A percentile compares a stretch with the other conserved stretches of the same genome.
These are phyloP conservation scores for Lecanicillium sp. DNA, from an alignment of 2,329 filamentous ascomycete genomes.

Conservation along the genomic window DNA sequence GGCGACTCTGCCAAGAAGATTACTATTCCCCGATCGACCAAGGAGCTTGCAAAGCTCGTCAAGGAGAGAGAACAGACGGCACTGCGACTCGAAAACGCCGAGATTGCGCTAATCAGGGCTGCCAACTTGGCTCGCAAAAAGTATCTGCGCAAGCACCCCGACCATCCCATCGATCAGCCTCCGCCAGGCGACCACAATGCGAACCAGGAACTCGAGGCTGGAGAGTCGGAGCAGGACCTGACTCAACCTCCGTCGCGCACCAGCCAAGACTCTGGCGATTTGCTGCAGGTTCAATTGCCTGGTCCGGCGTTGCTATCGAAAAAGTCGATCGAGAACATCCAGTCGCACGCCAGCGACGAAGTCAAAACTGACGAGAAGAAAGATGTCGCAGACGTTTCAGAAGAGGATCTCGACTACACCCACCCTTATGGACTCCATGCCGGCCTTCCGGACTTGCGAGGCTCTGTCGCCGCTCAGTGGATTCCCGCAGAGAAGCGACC, in stretches of 20 bases:
- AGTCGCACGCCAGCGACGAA: conserved; percentile 4
- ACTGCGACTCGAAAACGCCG: conserved; percentile 75
- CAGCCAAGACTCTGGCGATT: conserved; percentile 1
- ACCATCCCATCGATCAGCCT: conserved; percentile 4
- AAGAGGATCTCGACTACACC: conserved; percentile 24
- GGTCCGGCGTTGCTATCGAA: conserved; percentile 4
- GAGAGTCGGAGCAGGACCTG: conserved; percentile 1
- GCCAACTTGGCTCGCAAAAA: conserved; percentile 68
- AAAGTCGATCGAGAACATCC: conserved; percentile 4
- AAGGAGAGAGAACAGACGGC: conserved; percentile 74
- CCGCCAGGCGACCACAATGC: not conserved
- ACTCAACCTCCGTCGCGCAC: not conserved
- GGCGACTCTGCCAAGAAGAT: conserved; percentile 73
- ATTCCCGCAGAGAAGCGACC: conserved; percentile 67
- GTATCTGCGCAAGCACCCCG: conserved; percentile 13
- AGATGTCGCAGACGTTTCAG: conserved; percentile 3
- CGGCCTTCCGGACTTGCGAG: conserved; percentile 31
- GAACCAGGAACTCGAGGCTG: conserved; percentile 1
- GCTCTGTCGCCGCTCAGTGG: conserved; percentile 63
- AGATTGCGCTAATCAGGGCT: conserved; percentile 74
- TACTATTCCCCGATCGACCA: conserved; percentile 74
- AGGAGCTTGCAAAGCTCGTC: conserved; percentile 72
- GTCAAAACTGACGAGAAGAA: conserved; percentile 13
- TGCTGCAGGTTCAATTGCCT: conserved; percentile 5
- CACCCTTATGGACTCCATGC: conserved; percentile 28